Conservation (phyloP, 257 asterid species). For the Craterostigma plantagineum region DNA sequence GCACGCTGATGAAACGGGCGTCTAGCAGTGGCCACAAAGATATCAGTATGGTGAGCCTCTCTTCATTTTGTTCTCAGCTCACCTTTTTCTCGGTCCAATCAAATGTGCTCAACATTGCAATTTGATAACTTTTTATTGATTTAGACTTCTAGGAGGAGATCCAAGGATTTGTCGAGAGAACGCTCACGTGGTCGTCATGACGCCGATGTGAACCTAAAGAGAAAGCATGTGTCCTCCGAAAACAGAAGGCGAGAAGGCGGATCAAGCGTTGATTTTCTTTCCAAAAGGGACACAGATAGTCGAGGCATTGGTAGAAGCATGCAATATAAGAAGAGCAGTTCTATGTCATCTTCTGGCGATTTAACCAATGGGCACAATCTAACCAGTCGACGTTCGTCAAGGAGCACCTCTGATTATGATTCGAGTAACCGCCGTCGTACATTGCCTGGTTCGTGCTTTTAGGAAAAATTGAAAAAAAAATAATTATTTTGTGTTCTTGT, state of each 20-base stretch:
- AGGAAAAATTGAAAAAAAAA: too few relatives aligned
- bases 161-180: slow-evolving; percentile 51
- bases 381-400: slow-evolving; percentile 26
- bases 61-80: neutral
- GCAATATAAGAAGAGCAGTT: slow-evolving; percentile 32
- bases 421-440: slow-evolving; percentile 39
- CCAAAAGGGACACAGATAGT: slow-evolving; percentile 39
- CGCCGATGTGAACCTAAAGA: too few relatives aligned
- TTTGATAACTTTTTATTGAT: slow-evolving; percentile 7
- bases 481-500: neutral
- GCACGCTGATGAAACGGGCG: slow-evolving; percentile 55
- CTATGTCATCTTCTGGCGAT: slow-evolving; percentile 36
- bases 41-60: slow-evolving; percentile 34
- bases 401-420: slow-evolving; percentile 46
- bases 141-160: slow-evolving; percentile 60
- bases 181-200: slow-evolving; percentile 32
- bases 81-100: slow-evolving; percentile 7
- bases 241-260: slow-evolving; percentile 36
- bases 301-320: slow-evolving; percentile 18
- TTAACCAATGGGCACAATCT: slow-evolving; percentile 34
- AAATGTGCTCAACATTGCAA: slow-evolving; percentile 3
- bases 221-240: slow-evolving; percentile 35
- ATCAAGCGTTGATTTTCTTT: slow-evolving; percentile 19
- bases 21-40: slow-evolving; percentile 69
- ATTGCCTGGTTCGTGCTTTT: slow-evolving; percentile 74